Conservation (phyloP, 805 yeast species). For the Metschnikowia drakensbergensis region DNA sequence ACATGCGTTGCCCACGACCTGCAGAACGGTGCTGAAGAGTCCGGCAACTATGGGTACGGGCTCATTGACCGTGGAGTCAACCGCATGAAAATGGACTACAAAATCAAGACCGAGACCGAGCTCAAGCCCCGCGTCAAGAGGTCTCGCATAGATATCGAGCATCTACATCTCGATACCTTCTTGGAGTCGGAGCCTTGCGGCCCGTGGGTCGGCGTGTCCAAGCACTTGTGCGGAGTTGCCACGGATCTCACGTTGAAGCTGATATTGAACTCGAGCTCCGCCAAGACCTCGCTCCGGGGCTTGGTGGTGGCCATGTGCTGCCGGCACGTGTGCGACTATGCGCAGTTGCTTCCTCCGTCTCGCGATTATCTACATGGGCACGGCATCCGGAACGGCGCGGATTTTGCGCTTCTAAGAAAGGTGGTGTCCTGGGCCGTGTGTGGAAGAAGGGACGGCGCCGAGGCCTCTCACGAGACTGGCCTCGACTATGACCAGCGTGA, state of each 20-base stretch:
- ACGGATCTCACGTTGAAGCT: constrained; percentile 80
- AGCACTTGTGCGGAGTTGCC: constrained; percentile 92
- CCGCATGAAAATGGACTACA: constrained; percentile 73
- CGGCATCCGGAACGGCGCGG: constrained; percentile 30
- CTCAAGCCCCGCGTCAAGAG: constrained; percentile 41
- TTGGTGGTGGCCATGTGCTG: constrained; percentile 89
- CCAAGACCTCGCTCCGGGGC: constrained; percentile 41
- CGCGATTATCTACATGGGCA: constrained; percentile 32
- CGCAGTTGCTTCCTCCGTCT: constrained; percentile 50
- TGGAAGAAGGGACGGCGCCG: constrained; percentile 48
- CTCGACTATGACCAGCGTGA: constrained; percentile 47
- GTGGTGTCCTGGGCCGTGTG: constrained; percentile 89
- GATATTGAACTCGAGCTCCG: constrained; percentile 37
- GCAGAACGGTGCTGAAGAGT: background rate
- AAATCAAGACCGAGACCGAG: constrained; percentile 50
- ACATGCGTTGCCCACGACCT: constrained; percentile 28
- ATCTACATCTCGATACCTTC: constrained; percentile 51
- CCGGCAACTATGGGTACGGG: constrained; percentile 41
- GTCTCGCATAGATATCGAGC: constrained; percentile 76
- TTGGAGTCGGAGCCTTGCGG: constrained; percentile 21
- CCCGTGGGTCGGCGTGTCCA: constrained; percentile 60
- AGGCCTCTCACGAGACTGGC: constrained; percentile 45
- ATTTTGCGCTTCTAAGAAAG: constrained; percentile 51
- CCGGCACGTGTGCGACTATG: constrained; percentile 72
- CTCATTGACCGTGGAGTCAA: constrained; percentile 75